Conservation (phyloP, 768 basidiomycete genomes). For the Phaeotremella fagi region DNA sequence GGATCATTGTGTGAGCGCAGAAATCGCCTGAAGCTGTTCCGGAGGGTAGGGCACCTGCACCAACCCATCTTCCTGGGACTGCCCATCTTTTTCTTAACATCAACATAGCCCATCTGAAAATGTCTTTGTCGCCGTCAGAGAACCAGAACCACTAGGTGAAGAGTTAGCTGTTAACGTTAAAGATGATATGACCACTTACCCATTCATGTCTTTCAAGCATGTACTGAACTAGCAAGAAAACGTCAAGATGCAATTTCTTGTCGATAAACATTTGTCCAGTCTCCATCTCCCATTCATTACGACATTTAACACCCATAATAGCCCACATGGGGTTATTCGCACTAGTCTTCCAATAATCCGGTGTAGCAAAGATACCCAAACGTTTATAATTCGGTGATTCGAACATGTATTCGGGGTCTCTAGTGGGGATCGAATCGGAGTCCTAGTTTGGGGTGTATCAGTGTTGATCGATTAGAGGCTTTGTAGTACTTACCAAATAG, state of each 20-base stretch:
- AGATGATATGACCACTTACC: conserved; percentile 20
- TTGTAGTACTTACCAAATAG: conserved; percentile 49
- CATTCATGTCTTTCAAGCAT: conserved; percentile 48
- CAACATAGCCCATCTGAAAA: conserved; percentile 50
- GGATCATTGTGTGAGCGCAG: conserved; percentile 42
- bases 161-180: conserved; percentile 1
- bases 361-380: conserved; percentile 47
- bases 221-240: conserved; percentile 40
- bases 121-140: conserved; percentile 51
- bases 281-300: conserved; percentile 53
- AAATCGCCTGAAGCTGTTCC: conserved; percentile 30
- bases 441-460: no score
- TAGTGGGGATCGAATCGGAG: conserved; percentile 44
- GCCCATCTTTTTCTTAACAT: conserved; percentile 53
- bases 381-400: conserved; percentile 49
- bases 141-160: conserved; percentile 48
- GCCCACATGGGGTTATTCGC: conserved; percentile 49
- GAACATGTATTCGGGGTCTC: conserved; percentile 49
- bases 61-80: conserved; percentile 51
- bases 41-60: conserved; percentile 48
- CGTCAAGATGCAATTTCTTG: conserved; percentile 51
- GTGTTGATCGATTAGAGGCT: no score
- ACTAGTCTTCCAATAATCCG: conserved; percentile 52
- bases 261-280: conserved; percentile 53
- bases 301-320: conserved; percentile 50